These are phyloP conservation scores for Cryomyces minteri DNA, from an alignment of 495 filamentous ascomycete species.

Conservation along the genomic window DNA sequence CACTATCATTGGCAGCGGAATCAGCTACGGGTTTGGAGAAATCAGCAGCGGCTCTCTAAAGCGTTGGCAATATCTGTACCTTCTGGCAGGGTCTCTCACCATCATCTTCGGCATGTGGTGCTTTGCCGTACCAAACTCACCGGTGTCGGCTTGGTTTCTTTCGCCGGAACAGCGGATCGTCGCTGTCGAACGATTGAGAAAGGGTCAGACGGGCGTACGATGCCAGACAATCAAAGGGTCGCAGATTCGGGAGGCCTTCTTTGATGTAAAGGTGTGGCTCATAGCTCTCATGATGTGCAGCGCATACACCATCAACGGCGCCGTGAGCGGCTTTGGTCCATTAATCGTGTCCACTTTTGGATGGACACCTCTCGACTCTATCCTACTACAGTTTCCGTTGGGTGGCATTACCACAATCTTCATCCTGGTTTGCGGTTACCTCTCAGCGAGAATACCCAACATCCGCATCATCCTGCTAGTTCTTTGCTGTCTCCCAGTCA, in stretches of 20 bases:
- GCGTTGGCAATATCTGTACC: constrained; percentile 45
- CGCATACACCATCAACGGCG: constrained; percentile 56
- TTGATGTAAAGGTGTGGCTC: constrained; percentile 33
- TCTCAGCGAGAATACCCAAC: constrained; percentile 39
- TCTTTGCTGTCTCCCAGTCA: constrained; percentile 47
- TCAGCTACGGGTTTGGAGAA: constrained; percentile 55
- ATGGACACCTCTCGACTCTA: constrained; percentile 42
- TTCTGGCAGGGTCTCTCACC: constrained; percentile 43
- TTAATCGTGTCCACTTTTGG: constrained; percentile 61
- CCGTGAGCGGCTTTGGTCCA: constrained; percentile 58
- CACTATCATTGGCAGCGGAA: constrained; percentile 45
- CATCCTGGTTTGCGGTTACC: constrained; percentile 45
- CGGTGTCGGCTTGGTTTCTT: constrained; percentile 34
- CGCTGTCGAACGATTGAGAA: constrained; percentile 33
- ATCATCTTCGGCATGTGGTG: constrained; percentile 46
- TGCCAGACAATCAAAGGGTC: constrained; percentile 30
- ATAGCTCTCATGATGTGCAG: constrained; percentile 38
- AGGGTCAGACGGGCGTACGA: constrained; percentile 32
- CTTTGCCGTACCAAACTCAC: constrained; percentile 34
- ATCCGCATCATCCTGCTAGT: constrained; percentile 45
- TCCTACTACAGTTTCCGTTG: constrained; percentile 56
- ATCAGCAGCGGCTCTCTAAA: constrained; percentile 34
- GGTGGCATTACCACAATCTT: constrained; percentile 43
- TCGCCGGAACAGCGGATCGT: constrained; percentile 30
- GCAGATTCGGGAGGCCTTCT: constrained; percentile 29